Percentiles rank a stretch among this genome's conserved stretches.
These are phyloP conservation scores for Hymenoscyphus albidus DNA, from an alignment of 2,329 filamentous ascomycete species.

Conservation along the genomic window DNA sequence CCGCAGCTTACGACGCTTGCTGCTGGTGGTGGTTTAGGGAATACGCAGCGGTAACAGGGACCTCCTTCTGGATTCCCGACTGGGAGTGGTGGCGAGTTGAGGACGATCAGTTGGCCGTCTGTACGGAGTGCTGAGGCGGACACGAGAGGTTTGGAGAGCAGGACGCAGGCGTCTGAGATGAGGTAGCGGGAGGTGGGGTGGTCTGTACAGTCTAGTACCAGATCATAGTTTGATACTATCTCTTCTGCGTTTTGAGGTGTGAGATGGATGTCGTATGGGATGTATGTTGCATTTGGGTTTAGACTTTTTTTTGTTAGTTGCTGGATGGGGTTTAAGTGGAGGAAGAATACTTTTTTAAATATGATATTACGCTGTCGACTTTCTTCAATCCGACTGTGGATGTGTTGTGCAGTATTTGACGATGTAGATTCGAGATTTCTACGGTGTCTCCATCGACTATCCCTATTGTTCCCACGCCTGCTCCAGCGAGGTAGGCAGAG, in stretches of 20 bases:
- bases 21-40: conserved; percentile 79
- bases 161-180: conserved; percentile 83
- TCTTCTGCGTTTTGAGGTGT: conserved; percentile 62
- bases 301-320: conserved; percentile 44
- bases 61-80: conserved; percentile 58
- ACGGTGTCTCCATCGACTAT: conserved; percentile 85
- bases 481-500: conserved; percentile 85
- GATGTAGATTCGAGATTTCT: conserved; percentile 86
- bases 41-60: conserved; percentile 92
- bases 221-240: conserved; percentile 68
- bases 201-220: conserved; percentile 93
- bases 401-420: conserved; percentile 79
- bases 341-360: conserved; percentile 47
- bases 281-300: conserved; percentile 67
- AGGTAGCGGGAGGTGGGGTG: conserved; percentile 88
- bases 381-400: conserved; percentile 70
- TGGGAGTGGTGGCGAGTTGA: conserved; percentile 72
- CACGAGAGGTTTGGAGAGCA: conserved; percentile 74
- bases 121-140: conserved; percentile 86
- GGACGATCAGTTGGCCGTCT: conserved; percentile 83
- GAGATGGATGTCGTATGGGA: conserved; percentile 60
- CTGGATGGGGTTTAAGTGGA: background rate
- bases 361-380: conserved; percentile 69
- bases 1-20: conserved; percentile 82
- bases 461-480: conserved; percentile 79